Conservation (phyloP, 148 eudicot genomes). For the Polygonum maritimum region DNA sequence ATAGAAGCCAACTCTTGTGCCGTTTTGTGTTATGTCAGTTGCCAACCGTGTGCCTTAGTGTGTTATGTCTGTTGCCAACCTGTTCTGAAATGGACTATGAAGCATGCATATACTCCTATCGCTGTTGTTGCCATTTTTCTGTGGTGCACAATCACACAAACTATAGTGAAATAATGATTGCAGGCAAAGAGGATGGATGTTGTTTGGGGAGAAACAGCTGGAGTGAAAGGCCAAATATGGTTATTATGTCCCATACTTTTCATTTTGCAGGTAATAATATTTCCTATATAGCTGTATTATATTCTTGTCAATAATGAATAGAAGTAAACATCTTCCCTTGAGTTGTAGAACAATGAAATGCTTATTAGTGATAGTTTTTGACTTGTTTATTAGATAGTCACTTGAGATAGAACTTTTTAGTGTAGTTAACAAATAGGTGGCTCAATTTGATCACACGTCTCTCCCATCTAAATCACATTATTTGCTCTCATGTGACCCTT, state of each 20-base stretch:
- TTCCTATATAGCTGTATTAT: background rate
- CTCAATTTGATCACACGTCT: background rate
- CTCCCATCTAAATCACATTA: background rate
- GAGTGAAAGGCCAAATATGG: constrained; percentile 41
- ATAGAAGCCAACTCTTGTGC: background rate
- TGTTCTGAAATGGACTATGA: background rate
- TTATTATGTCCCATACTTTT: constrained; percentile 42
- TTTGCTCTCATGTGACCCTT: background rate
- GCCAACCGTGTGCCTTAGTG: no score
- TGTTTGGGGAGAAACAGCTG: constrained; percentile 53
- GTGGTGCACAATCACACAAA: background rate
- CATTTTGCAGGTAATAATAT: constrained; percentile 32
- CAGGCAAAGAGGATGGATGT: constrained; percentile 55
- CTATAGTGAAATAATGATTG: background rate
- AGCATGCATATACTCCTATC: background rate
- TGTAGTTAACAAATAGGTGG: background rate
- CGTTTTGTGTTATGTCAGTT: background rate
- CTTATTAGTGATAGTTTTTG: background rate
- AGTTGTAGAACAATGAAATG: background rate
- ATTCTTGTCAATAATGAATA: background rate
- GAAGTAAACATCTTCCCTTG: background rate
- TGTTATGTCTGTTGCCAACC: background rate
- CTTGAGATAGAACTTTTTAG: background rate
- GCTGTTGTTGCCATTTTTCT: background rate
- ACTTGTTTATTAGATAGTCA: background rate